Evolutionary conservation across 345 rosid genomes (phyloP).

Genomic region (Linum tenue): DNA sequence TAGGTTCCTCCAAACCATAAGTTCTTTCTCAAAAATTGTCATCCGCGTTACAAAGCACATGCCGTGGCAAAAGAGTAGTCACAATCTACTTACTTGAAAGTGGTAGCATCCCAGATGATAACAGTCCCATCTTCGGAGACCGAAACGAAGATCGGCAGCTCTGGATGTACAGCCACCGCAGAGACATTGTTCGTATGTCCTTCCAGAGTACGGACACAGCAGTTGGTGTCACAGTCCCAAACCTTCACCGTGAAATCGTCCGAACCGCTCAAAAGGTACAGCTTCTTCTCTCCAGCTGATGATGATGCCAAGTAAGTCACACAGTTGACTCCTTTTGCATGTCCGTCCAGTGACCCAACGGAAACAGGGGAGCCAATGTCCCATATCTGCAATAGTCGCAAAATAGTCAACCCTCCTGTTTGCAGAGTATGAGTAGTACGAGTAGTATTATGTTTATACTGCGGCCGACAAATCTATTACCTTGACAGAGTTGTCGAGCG

Average conservation of each 20-base stretch:
- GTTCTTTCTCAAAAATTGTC: neutral
- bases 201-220: conserved; percentile 22
- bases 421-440: neutral
- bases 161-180: conserved; percentile 13
- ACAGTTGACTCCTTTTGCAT: conserved; percentile 27
- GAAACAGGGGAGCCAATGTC: conserved; percentile 23
- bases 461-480: conserved; percentile 12
- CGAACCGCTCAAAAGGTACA: conserved; percentile 24
- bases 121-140: conserved; percentile 25
- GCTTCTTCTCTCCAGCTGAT: neutral
- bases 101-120: conserved; percentile 20
- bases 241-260: conserved; percentile 32
- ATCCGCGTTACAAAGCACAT: neutral
- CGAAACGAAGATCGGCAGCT: conserved; percentile 18
- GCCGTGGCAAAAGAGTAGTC: neutral
- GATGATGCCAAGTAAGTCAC: conserved; percentile 11
- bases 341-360: conserved; percentile 16
- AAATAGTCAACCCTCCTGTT: no score
- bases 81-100: conserved; percentile 9
- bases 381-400: conserved; percentile 23
- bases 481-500: conserved; percentile 30
- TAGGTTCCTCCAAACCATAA: neutral
- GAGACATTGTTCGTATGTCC: conserved; percentile 23
- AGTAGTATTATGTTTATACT: no score
- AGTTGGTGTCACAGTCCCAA: conserved; percentile 23